Evolutionary conservation across 78 protist species (phyloP).

Genomic region (Dictyostelium intermedium): DNA sequence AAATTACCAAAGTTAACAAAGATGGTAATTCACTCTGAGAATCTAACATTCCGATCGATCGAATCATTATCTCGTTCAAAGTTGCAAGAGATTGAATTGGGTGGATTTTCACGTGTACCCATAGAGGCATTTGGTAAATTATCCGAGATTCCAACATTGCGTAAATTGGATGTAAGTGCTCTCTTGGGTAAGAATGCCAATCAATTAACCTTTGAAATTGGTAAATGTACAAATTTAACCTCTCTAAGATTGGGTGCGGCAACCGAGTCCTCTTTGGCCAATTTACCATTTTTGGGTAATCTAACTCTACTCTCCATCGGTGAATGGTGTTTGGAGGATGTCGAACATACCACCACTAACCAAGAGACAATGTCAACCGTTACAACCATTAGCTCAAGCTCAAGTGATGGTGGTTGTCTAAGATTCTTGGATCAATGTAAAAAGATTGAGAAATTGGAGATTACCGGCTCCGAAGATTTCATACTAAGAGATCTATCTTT

Average conservation of each 20-base stretch:
- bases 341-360: neutral
- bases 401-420: neutral
- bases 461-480: neutral
- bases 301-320: slow-evolving; percentile 14
- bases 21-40: slow-evolving; percentile 21
- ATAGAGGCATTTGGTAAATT: slow-evolving; percentile 7
- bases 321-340: slow-evolving; percentile 34
- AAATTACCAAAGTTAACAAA: neutral
- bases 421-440: slow-evolving; percentile 23
- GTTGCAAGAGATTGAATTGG: slow-evolving; percentile 29
- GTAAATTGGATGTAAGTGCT: slow-evolving; percentile 37
- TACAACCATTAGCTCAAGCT: neutral
- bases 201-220: neutral
- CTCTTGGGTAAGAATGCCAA: neutral
- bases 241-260: slow-evolving; percentile 19
- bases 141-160: neutral
- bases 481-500: neutral
- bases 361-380: slow-evolving; percentile 34
- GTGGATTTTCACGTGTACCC: slow-evolving; percentile 33
- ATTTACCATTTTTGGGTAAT: slow-evolving; percentile 35
- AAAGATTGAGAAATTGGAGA: neutral
- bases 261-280: neutral
- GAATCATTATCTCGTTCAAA: neutral
- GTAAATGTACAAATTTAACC: slow-evolving; percentile 3
- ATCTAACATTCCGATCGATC: neutral